A percentile compares a stretch with the other conserved stretches of the same genome.
phyloP scores from a whole-genome alignment of 1,284 basidiomycete species.

The Papiliotrema flavescens region DNA sequence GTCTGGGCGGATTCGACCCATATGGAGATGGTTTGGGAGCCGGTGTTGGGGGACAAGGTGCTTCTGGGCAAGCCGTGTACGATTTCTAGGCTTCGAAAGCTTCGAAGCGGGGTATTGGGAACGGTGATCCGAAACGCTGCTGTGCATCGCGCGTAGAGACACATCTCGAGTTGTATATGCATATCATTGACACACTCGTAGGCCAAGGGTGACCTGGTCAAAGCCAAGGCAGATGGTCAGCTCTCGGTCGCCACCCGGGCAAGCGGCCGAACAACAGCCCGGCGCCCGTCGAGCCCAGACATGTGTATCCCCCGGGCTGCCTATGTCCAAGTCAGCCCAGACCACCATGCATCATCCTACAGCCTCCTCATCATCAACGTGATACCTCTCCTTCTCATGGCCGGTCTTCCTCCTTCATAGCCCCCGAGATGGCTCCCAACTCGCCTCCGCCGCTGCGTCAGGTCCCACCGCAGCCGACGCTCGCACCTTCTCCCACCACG shows the following conservation, averaged over 20 bases:
- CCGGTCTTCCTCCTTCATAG: background rate
- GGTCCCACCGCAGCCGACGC: background rate
- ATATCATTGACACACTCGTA: too few species aligned
- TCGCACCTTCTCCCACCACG: background rate
- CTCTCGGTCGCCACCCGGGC: too few species aligned
- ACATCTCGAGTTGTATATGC: too few species aligned
- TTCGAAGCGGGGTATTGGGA: too few species aligned
- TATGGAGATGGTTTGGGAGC: conserved; percentile 39
- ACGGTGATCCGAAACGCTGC: too few species aligned
- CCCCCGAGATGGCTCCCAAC: conserved; percentile 2
- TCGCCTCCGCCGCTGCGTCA: background rate
- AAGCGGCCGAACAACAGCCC: too few species aligned
- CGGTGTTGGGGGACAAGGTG: conserved; percentile 11
- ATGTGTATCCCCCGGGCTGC: background rate
- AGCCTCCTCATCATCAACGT: background rate
- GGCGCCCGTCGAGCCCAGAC: too few species aligned
- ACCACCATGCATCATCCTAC: background rate
- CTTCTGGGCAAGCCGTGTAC: conserved; percentile 44
- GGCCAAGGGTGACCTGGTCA: too few species aligned
- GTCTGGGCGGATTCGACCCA: conserved; percentile 34
- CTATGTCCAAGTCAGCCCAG: background rate
- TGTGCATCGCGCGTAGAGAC: too few species aligned
- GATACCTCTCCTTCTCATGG: background rate
- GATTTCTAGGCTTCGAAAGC: too few species aligned
- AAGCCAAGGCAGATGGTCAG: too few species aligned